Conservation (phyloP, 2,329 filamentous ascomycete genomes). For the Blumeria graminis region DNA sequence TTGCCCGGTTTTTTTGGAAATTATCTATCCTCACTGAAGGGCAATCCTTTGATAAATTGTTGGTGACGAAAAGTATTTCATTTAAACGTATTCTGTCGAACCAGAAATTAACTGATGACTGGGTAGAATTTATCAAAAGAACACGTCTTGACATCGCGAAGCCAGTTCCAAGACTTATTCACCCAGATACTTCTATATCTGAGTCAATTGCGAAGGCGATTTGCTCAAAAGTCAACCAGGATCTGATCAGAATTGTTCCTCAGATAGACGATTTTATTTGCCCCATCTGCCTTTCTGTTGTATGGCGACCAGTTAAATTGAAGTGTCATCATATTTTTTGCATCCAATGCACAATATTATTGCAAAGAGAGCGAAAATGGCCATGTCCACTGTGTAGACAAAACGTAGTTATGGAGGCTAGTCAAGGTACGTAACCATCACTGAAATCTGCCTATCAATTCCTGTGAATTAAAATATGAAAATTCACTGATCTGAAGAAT, state of each 20-base stretch:
- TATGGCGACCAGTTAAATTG: conserved; percentile 61
- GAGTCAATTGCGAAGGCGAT: conserved; percentile 50
- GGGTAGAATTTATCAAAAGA: conserved; percentile 59
- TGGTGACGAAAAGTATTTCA: too few species aligned
- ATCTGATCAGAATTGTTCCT: conserved; percentile 50
- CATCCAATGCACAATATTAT: conserved; percentile 58
- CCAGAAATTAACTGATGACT: not conserved
- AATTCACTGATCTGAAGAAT: not conserved
- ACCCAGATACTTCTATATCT: conserved; percentile 34
- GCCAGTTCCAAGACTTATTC: conserved; percentile 33
- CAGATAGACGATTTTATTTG: conserved; percentile 69
- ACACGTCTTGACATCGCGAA: conserved; percentile 47
- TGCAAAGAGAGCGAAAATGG: conserved; percentile 45
- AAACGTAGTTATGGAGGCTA: conserved; percentile 45
- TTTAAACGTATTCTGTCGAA: too few species aligned
- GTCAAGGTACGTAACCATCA: conserved; percentile 27
- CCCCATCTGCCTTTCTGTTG: conserved; percentile 54
- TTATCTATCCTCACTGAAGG: too few species aligned
- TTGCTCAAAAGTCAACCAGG: conserved; percentile 47
- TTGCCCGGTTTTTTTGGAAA: too few species aligned
- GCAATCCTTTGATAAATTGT: too few species aligned
- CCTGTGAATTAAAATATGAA: not conserved
- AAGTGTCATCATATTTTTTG: conserved; percentile 59
- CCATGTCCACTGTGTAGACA: conserved; percentile 56
- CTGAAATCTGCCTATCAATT: not conserved